Base-by-base conservation (phyloP, 768 basidiomycete species). In the Dioszegia aurantiaca region DNA sequence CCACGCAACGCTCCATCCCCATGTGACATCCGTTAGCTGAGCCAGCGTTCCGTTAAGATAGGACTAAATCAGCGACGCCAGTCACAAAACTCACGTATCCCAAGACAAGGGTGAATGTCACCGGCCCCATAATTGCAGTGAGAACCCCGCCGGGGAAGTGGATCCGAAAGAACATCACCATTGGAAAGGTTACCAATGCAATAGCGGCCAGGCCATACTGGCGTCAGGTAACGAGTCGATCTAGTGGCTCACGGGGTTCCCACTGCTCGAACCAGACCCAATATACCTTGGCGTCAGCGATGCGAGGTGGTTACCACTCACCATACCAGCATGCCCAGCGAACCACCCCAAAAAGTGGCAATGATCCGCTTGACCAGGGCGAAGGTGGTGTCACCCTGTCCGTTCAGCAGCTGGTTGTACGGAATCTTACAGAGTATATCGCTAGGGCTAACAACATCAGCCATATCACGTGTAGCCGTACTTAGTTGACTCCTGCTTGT, bases 101-200 rank as follows among this genome's bases (percentile, higher is more conserved):
- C 9, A 74, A 56, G 24, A 73, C 71, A 40, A 76, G 52, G 14
- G 56, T 67, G 23, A 70, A 65, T 0, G 74, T 69, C 0, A 75
- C 67, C n/a, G 68, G 62, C 11, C 67, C 67, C 56, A 77, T 64
- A 28, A 87, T 78, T 52, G 84, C 84, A n/a, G 83, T 85, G 80
- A 89, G 83, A 0, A 86, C 85, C 0, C 84, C 80, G 10, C 83
- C 84, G 0, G 88, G 86, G 81, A 83, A 87, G 74, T 89, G 87
- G 19, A 89, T 73, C 44, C 86, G 79, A n/a, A 82, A 79, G 65
- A 82, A 88, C 72, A 85, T 85, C 65, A 89, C 81, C 63, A 87
- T 79, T 0, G 89, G 89, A 67, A 86, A 87, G 55, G 82, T 84
- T 2, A 89, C 83, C 3, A 82, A 83, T 48, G 82, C 82, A 0